These are phyloP conservation scores for Chlorella sp. DNA, from an alignment of 139 green algal species.

Conservation along the genomic window DNA sequence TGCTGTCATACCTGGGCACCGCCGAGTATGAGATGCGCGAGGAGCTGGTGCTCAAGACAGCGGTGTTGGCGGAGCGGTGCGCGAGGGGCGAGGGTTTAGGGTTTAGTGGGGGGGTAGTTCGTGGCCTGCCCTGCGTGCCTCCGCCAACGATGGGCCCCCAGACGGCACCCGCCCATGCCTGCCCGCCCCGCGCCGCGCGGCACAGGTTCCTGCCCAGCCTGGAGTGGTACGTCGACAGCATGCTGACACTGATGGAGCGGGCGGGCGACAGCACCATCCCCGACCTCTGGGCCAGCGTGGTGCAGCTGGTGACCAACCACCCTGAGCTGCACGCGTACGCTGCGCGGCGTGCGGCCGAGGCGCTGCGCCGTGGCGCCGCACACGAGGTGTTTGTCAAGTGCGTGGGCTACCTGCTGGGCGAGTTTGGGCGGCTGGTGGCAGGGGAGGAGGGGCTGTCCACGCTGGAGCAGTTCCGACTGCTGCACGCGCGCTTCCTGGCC, in stretches of 20 bases:
- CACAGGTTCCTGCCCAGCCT: constrained; percentile 52
- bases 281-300: constrained; percentile 93
- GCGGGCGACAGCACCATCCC: constrained; percentile 92
- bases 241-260: constrained; percentile 89
- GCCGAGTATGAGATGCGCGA: constrained; percentile 92
- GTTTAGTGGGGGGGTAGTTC: too few species aligned
- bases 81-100: background rate
- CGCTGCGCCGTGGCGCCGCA: constrained; percentile 62
- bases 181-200: too few species aligned
- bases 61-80: constrained; percentile 95
- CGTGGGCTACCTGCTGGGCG: constrained; percentile 88
- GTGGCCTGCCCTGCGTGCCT: too few species aligned
- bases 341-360: constrained; percentile 60
- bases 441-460: constrained; percentile 24
- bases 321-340: constrained; percentile 87
- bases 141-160: too few species aligned
- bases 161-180: too few species aligned
- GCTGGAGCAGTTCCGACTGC: constrained; percentile 79
- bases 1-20: constrained; percentile 78
- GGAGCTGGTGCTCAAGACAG: constrained; percentile 97
- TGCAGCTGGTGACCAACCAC: constrained; percentile 95
- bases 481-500: constrained; percentile 75
- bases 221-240: constrained; percentile 92
- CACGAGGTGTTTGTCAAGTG: constrained; percentile 79
- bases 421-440: constrained; percentile 81